Percentiles rank a stretch among this genome's conserved stretches.
Conservation (phyloP, 78 protist genomes). For the Polysphondylium violaceum region DNA sequence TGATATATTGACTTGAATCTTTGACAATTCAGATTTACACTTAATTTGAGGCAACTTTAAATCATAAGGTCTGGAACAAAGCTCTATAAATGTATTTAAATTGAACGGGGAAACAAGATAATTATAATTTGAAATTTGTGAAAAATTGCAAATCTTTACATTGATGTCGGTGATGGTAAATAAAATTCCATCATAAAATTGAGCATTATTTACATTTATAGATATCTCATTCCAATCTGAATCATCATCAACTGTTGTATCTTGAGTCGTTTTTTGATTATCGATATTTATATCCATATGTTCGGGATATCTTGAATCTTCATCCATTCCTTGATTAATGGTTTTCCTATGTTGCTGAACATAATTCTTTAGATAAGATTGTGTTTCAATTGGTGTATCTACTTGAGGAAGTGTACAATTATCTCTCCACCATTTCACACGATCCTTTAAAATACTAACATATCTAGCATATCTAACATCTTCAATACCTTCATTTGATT, state of each 20-base stretch:
- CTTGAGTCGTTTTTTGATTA: background rate
- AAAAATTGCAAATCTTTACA: conserved; percentile 37
- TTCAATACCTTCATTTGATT: conserved; percentile 14
- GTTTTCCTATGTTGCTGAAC: conserved; percentile 19
- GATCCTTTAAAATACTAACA: background rate
- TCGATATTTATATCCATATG: background rate
- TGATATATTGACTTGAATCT: conserved; percentile 13
- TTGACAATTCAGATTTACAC: conserved; percentile 35
- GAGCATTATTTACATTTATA: conserved; percentile 54
- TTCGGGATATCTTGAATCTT: background rate
- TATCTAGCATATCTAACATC: conserved; percentile 15
- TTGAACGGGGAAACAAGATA: conserved; percentile 32
- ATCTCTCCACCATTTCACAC: conserved; percentile 57
- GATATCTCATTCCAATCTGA: conserved; percentile 30
- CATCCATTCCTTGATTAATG: background rate
- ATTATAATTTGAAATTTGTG: conserved; percentile 18
- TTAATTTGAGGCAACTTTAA: conserved; percentile 44
- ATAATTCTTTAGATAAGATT: conserved; percentile 6
- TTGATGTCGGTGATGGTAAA: background rate
- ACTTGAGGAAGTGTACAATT: conserved; percentile 23
- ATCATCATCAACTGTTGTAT: background rate
- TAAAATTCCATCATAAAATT: conserved; percentile 69
- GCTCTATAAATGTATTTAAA: conserved; percentile 26
- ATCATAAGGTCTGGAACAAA: conserved; percentile 64
- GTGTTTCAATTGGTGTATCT: conserved; percentile 27